These are phyloP conservation scores for Rhizopogon salebrosus DNA, from an alignment of 768 basidiomycete genomes.

Conservation along the genomic window DNA sequence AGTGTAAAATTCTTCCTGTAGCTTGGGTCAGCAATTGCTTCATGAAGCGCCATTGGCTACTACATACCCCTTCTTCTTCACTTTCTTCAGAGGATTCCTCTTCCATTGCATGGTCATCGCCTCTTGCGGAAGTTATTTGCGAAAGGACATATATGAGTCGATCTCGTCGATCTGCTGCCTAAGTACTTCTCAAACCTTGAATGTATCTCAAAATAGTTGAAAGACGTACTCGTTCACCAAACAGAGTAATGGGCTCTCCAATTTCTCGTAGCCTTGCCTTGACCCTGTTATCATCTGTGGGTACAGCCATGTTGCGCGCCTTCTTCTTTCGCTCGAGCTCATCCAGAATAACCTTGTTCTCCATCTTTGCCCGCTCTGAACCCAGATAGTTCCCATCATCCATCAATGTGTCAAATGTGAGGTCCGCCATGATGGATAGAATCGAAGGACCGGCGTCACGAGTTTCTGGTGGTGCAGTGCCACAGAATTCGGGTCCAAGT, in stretches of 20 bases:
- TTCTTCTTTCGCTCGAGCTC: slow-evolving; percentile 98
- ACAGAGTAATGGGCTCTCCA: slow-evolving; percentile 95
- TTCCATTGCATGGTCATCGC: slow-evolving; percentile 72
- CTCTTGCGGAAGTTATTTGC: slow-evolving; percentile 86
- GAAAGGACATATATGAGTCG: slow-evolving; percentile 92
- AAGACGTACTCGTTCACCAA: slow-evolving; percentile 90
- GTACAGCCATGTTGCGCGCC: slow-evolving; percentile 88
- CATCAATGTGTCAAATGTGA: slow-evolving; percentile 69
- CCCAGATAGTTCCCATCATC: slow-evolving; percentile 77
- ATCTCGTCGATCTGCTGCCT: slow-evolving; percentile 95
- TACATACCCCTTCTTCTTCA: slow-evolving; percentile 59
- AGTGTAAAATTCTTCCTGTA: slow-evolving; percentile 91
- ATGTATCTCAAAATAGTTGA: background rate
- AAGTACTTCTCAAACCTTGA: slow-evolving; percentile 13
- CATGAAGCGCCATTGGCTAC: background rate
- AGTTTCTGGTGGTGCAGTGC: background rate
- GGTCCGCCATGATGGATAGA: slow-evolving; percentile 55
- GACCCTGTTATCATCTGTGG: slow-evolving; percentile 94
- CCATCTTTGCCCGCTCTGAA: slow-evolving; percentile 68
- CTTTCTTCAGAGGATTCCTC: slow-evolving; percentile 65
- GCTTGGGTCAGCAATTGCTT: slow-evolving; percentile 2
- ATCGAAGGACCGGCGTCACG: background rate
- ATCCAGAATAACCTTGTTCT: slow-evolving; percentile 85
- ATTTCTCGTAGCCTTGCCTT: slow-evolving; percentile 85
- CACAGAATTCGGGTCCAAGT: slow-evolving; percentile 11